These are phyloP conservation scores for Russula sp. DNA, from an alignment of 768 basidiomycete genomes.

Conservation along the genomic window DNA sequence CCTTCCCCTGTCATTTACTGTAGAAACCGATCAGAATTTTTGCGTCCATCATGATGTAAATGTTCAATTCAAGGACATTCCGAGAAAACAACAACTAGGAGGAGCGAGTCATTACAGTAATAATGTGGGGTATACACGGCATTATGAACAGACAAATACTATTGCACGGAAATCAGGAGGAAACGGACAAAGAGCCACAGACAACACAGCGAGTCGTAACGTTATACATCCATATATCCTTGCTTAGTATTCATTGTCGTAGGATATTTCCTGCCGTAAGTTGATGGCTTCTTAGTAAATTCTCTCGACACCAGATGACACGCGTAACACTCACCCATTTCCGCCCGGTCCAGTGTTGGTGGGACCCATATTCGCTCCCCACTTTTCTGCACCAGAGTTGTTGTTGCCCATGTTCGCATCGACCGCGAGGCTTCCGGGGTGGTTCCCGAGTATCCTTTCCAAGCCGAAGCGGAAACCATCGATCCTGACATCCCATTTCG, in stretches of 20 bases:
- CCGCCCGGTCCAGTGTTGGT: background rate
- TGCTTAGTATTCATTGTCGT: conserved; percentile 6
- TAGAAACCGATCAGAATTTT: background rate
- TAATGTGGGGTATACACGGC: background rate
- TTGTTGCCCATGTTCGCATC: background rate
- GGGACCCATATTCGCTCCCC: background rate
- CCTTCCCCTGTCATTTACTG: no score
- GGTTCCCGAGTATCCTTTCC: conserved; percentile 49
- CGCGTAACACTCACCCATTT: conserved; percentile 1
- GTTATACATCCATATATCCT: background rate
- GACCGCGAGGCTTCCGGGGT: conserved; percentile 26
- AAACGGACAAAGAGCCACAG: background rate
- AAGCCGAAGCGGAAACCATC: conserved; percentile 41
- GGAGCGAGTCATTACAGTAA: background rate
- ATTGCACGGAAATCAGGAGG: background rate
- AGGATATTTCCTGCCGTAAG: conserved; percentile 4
- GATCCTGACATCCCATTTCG: conserved; percentile 38
- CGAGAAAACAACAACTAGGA: background rate
- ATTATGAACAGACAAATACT: background rate
- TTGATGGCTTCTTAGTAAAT: background rate
- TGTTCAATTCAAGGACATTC: background rate
- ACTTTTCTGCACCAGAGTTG: background rate
- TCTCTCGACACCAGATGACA: background rate
- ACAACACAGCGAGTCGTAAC: background rate
- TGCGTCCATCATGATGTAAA: background rate